A percentile compares a stretch with the other conserved stretches of the same genome.
Evolutionary conservation across 352 stramenopile genomes (phyloP).

Genomic region (Pelagophyceae sp.): DNA sequence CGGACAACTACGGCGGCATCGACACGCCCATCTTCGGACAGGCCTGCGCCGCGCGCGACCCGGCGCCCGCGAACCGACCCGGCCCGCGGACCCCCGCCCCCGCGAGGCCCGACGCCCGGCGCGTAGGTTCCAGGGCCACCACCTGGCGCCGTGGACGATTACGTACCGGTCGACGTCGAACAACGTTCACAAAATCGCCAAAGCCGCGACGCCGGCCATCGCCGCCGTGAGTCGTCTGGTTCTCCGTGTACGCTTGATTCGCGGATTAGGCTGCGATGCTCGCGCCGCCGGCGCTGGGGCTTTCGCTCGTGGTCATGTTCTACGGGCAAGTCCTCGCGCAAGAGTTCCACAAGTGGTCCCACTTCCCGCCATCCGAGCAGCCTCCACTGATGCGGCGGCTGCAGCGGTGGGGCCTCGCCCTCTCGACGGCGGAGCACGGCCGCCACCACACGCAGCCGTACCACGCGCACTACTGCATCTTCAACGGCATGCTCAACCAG

Average conservation of each 20-base stretch:
- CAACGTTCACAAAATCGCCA: conserved; percentile 51
- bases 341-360: conserved; percentile 59
- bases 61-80: too few species aligned
- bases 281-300: background rate
- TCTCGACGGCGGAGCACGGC: conserved; percentile 47
- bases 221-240: background rate
- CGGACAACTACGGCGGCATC: conserved; percentile 60
- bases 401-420: conserved; percentile 41
- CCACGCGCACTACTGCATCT: conserved; percentile 60
- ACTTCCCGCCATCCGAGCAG: conserved; percentile 44
- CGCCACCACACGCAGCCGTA: conserved; percentile 53
- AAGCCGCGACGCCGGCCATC: background rate
- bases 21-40: conserved; percentile 52
- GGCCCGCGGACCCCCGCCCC: too few species aligned
- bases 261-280: background rate
- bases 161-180: conserved; percentile 56
- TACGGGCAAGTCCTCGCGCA: conserved; percentile 54
- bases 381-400: conserved; percentile 41
- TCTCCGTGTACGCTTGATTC: conserved; percentile 9
- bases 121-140: conserved; percentile 49
- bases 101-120: too few species aligned
- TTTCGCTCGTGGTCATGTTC: conserved; percentile 32
- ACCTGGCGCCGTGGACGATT: conserved; percentile 59
- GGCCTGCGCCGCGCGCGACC: conserved; percentile 48
- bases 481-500: conserved; percentile 48